Evolutionary conservation across 2,329 filamentous ascomycete genomes (phyloP), one percentile per base, ranked within the genome.

Genomic region (Parafenestella ontariensis): DNA sequence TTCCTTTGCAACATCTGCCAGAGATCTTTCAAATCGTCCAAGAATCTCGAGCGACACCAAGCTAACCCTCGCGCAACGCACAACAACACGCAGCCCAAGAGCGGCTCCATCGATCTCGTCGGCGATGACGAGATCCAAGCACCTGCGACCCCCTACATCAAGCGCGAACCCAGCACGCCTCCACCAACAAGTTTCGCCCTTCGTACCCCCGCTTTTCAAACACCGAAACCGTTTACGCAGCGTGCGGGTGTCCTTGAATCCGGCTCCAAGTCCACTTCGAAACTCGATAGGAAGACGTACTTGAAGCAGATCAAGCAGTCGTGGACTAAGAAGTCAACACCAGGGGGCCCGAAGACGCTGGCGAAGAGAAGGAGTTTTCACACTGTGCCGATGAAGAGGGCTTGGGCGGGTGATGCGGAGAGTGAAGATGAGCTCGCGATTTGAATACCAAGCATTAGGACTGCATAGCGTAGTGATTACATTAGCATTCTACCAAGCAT

Each of bases 351-450:
- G 20, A 61, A 62, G 36, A 31, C n/a, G 13, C 5, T 45, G 43
- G 33, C 29, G 13, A 61, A 57, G 47, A 52, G 52, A 40, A 44
- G 26, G 31, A 63, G 47, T 18, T 55, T 62, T 2, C 44, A 53
- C 34, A 37, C 24, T n/a, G 17, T 37, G 26, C 31, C 34, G 13
- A 44, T 43, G 46, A 64, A 58, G 49, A 52, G 56, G 44, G 21
- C 6, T 20, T 52, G 57, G 59, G 56, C 33, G n/a, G 61, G 47
- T 9, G 54, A 23, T n/a, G 63, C 52, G 10, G 55, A 61, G 20
- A 67, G 66, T 49, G 66, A 61, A 28, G 71, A 73, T 68, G 70
- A 72, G 42, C 58, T 73, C 18, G 65, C 61, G 36, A 26, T 49
- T 26, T 26, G 24, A 31, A 11, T 31, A 28, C 11, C 3, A 15